Base-by-base conservation (phyloP, 495 filamentous ascomycete genomes). In the Choiromyces venosus region DNA sequence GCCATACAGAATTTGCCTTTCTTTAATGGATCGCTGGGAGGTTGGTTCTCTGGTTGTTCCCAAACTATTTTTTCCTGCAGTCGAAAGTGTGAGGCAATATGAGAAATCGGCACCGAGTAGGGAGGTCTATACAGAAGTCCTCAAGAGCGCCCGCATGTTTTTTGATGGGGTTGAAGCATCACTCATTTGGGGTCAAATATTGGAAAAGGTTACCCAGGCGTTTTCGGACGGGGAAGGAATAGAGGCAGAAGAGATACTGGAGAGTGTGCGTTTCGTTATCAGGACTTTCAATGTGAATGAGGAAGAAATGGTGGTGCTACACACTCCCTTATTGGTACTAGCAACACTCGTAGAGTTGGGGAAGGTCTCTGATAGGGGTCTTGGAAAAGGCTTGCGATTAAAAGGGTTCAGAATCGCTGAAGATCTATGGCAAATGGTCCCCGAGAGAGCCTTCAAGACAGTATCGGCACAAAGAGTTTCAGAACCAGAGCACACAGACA, bases 21-120 rank as follows among this genome's bases (percentile, higher is more conserved):
- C 96, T 21, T 83, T 99, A 69, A 97, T 98, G 96, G 95, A 99
- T 84, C 88, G 92, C 38, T 97, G 92, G 93, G 96, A 99, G 80
- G 92, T 99, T 78, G 95, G 95, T 29, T 93, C 91, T 16, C 84
- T 93, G 35, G 89, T 99, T 67, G 89, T 97, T 8, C 91, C 94
- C 0, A 89, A 91, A 38, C 88, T 98, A 16, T 98, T 99, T 79
- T 83, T 96, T 2, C 91, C 93, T 16, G 88, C 93, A n/a, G 87
- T 98, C 72, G 84, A 89, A 79, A 94, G 88, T 73, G 88, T 96
- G 65, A 88, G 89, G 74, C 81, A 83, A 25, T 97, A 92, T 83
- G 88, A 93, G 80, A 78, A 81, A 61, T 81, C 83, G 70, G 84
- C 90, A 65, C 71, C 83, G 70, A 86, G 83, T 21, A 90, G 90